A percentile compares a stretch with the other conserved stretches of the same genome.
These are phyloP conservation scores for Yamadazyma paraphyllophila DNA, from an alignment of 805 yeast genomes.

Conservation along the genomic window DNA sequence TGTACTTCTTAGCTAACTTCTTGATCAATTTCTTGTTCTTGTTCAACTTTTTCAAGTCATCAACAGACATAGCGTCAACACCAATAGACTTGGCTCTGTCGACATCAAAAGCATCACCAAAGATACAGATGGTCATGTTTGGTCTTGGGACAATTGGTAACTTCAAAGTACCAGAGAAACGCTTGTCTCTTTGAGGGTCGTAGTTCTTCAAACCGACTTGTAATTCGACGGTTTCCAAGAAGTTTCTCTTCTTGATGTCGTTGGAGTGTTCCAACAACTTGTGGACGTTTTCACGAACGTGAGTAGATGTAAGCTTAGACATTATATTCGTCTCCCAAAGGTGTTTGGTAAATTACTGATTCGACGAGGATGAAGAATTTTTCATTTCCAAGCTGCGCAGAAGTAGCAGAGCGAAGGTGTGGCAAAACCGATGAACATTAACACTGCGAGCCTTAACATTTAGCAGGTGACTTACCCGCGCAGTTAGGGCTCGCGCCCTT, in stretches of 20 bases:
- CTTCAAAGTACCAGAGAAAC: conserved; percentile 99
- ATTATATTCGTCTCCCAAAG: conserved; percentile 77
- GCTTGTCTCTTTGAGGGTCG: conserved; percentile 99
- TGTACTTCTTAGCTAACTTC: conserved; percentile 99
- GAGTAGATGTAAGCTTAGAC: conserved; percentile 89
- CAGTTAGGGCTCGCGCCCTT: background rate
- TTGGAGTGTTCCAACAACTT: conserved; percentile 85
- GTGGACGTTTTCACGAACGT: conserved; percentile 96
- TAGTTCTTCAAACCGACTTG: conserved; percentile 99
- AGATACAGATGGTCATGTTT: conserved; percentile 99
- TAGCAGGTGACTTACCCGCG: too few relatives aligned
- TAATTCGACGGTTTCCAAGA: conserved; percentile 99
- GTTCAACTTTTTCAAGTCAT: conserved; percentile 99
- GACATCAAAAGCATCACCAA: conserved; percentile 99
- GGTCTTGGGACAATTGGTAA: conserved; percentile 99
- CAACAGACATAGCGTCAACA: conserved; percentile 99
- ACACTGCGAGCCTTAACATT: too few relatives aligned
- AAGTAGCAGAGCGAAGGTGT: background rate
- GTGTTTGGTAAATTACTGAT: conserved; percentile 36
- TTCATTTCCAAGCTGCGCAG: background rate
- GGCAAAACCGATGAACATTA: background rate
- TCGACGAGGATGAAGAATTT: conserved; percentile 51
- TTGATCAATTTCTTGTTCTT: conserved; percentile 99
- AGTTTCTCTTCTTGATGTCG: conserved; percentile 99
- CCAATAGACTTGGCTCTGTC: conserved; percentile 99